Evolutionary conservation across 2,329 filamentous ascomycete species (phyloP).

Genomic region (Cladosporium sp.): DNA sequence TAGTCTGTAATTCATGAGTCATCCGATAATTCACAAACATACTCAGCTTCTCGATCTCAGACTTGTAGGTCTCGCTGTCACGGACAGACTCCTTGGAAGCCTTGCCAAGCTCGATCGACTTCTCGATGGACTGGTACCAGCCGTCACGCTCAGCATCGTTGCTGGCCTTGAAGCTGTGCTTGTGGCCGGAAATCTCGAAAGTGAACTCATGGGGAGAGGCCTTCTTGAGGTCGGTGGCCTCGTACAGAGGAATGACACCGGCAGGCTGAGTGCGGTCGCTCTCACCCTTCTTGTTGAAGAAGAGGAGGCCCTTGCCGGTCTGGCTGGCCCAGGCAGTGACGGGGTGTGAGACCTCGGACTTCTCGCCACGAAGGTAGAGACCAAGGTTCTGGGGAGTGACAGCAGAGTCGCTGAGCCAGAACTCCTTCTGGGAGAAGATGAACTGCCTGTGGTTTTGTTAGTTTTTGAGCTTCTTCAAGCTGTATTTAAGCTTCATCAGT

Average conservation of each 20-base stretch:
- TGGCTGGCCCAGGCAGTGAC: conserved; percentile 86
- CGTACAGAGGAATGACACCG: conserved; percentile 66
- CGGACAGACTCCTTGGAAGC: conserved; percentile 71
- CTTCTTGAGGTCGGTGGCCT: conserved; percentile 70
- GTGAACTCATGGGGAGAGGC: conserved; percentile 80
- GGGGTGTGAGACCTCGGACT: conserved; percentile 74
- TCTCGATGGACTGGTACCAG: conserved; percentile 84
- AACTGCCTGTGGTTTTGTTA: conserved; percentile 65
- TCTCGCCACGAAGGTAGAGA: conserved; percentile 83
- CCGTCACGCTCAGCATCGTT: conserved; percentile 78
- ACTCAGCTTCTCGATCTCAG: conserved; percentile 71
- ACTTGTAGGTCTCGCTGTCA: conserved; percentile 85
- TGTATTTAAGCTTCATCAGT: conserved; percentile 20
- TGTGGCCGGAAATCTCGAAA: conserved; percentile 81
- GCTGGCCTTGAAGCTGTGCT: conserved; percentile 89
- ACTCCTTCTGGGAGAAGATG: conserved; percentile 88
- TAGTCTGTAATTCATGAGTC: not conserved
- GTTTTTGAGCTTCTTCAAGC: conserved; percentile 12
- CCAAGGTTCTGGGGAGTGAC: conserved; percentile 74
- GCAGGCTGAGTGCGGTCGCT: conserved; percentile 75
- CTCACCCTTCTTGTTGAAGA: conserved; percentile 79
- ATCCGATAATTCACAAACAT: conserved; percentile 32
- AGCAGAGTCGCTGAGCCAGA: conserved; percentile 64
- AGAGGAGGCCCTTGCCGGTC: conserved; percentile 93
- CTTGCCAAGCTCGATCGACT: conserved; percentile 82